Evolutionary conservation across 768 basidiomycete species (phyloP).

Genomic region (Tulasnella sp.): DNA sequence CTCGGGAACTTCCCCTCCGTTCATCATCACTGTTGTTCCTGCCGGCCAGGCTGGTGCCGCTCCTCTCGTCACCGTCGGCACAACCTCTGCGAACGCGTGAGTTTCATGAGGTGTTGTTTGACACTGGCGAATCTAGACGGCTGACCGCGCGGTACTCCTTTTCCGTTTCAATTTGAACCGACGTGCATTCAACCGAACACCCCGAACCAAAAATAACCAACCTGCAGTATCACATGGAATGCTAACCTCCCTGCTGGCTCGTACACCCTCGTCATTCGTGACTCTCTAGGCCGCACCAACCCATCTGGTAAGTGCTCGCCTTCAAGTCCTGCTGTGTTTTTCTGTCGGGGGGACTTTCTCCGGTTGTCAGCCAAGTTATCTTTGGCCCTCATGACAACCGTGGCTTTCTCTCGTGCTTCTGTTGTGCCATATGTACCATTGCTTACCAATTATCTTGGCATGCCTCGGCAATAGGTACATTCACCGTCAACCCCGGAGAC

Average conservation of each 20-base stretch:
- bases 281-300: constrained; percentile 27
- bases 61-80: constrained; percentile 24
- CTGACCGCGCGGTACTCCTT: not conserved
- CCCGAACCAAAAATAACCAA: not conserved
- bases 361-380: not conserved
- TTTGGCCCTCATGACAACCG: not conserved
- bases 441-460: not conserved
- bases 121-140: not conserved
- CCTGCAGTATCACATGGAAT: constrained; percentile 24
- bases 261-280: constrained; percentile 30
- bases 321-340: not conserved
- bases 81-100: constrained; percentile 8
- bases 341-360: not conserved
- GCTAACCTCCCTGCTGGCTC: constrained; percentile 25
- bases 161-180: not conserved
- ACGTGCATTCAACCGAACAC: not conserved
- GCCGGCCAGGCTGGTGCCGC: constrained; percentile 25
- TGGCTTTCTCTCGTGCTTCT: not conserved
- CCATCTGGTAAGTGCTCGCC: constrained; percentile 20
- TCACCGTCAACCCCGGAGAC: constrained; percentile 11
- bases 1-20: constrained; percentile 13
- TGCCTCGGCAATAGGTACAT: constrained; percentile 7
- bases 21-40: constrained; percentile 27
- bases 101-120: not conserved
- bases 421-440: not conserved